These are phyloP conservation scores for Puccinia hordei DNA, from an alignment of 1,284 basidiomycete genomes.

Conservation along the genomic window DNA sequence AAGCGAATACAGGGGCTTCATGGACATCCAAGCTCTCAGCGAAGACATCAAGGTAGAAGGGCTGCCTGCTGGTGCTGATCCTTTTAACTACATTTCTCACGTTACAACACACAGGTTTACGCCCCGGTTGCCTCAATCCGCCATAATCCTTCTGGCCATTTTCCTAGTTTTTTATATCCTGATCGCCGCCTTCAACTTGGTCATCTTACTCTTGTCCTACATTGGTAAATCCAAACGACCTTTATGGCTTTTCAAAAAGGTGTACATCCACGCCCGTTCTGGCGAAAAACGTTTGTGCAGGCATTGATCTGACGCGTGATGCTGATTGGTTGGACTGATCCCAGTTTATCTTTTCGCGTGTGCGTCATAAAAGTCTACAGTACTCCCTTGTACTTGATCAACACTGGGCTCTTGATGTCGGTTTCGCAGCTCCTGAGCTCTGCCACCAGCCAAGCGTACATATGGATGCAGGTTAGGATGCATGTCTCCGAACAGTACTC, in stretches of 20 bases:
- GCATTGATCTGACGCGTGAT: neutral
- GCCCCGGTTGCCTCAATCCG: neutral
- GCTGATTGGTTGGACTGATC: neutral
- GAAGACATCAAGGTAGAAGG: neutral
- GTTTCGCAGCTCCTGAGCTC: neutral
- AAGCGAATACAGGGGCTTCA: neutral
- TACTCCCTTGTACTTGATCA: slow-evolving; percentile 10
- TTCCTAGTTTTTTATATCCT: neutral
- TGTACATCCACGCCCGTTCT: neutral
- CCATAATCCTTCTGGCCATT: neutral
- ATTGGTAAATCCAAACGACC: neutral
- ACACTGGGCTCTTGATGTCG: slow-evolving; percentile 10
- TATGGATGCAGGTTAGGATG: slow-evolving; percentile 24
- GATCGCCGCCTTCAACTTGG: slow-evolving; percentile 1
- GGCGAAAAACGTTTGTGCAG: neutral
- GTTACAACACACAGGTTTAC: neutral
- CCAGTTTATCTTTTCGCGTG: neutral
- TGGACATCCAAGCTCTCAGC: neutral
- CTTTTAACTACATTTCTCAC: neutral
- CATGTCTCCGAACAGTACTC: neutral
- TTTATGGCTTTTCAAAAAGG: neutral
- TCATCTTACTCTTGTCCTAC: slow-evolving; percentile 10
- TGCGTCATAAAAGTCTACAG: slow-evolving; percentile 6
- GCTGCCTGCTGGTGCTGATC: neutral
- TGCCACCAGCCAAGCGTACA: slow-evolving; percentile 23